A percentile compares a stretch with the other conserved stretches of the same genome.
These are phyloP conservation scores for Hyparrhenia diplandra DNA, from an alignment of 176 grass and related monocot genomes.

Conservation along the genomic window DNA sequence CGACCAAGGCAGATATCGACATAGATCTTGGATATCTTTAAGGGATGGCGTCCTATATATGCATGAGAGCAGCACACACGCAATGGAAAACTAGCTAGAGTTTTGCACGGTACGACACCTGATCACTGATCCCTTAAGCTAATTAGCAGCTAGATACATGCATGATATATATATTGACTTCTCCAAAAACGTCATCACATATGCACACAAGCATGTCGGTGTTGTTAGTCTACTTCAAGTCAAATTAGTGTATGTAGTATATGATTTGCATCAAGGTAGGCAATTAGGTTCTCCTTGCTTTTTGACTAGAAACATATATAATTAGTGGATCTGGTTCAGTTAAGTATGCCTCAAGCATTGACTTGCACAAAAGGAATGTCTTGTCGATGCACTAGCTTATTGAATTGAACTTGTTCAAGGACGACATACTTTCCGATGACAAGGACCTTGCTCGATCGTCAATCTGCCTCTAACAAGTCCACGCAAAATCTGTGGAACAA, in stretches of 20 bases:
- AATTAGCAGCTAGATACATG: not conserved
- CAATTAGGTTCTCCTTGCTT: not conserved
- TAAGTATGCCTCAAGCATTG: not conserved
- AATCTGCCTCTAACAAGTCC: not conserved
- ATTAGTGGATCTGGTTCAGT: not conserved
- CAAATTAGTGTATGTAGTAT: not conserved
- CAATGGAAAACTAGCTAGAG: conserved; percentile 19
- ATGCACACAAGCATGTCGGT: not conserved
- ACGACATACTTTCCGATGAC: not conserved
- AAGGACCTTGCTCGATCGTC: not conserved
- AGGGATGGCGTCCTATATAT: not conserved
- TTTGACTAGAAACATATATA: conserved; percentile 1
- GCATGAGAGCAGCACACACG: conserved; percentile 17
- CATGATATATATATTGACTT: not conserved
- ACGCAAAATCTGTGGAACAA: not conserved
- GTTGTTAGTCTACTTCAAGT: conserved; percentile 7
- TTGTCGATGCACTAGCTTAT: not conserved
- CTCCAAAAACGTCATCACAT: not conserved
- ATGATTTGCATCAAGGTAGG: not conserved
- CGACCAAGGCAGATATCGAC: not conserved
- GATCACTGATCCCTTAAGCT: not conserved
- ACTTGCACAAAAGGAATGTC: not conserved
- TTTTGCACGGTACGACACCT: conserved; percentile 30
- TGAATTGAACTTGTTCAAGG: not conserved
- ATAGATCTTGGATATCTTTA: not conserved